Percentiles rank a stretch among this genome's conserved stretches.
phyloP scores from a whole-genome alignment of 495 filamentous ascomycete species.

The Choiromyces venosus region DNA sequence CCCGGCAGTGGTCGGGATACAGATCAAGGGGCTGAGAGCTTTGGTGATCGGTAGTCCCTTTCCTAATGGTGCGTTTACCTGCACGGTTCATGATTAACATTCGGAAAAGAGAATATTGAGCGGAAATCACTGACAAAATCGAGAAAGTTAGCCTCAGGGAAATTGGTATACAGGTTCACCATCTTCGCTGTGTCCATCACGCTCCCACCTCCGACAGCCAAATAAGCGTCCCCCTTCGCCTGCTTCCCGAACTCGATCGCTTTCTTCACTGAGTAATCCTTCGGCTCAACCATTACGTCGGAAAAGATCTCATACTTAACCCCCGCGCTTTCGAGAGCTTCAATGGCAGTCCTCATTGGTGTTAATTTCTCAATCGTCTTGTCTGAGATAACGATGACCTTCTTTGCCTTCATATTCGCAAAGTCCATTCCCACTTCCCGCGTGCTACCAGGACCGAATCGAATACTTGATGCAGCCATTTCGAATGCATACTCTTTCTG shows the following conservation, averaged over 20 bases:
- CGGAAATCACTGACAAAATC: conserved; percentile 59
- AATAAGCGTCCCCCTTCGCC: conserved; percentile 61
- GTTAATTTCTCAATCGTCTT: conserved; percentile 66
- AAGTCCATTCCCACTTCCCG: conserved; percentile 99
- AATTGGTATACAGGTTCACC: conserved; percentile 91
- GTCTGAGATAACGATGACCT: conserved; percentile 89
- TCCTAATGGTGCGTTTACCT: conserved; percentile 83
- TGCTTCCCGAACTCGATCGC: conserved; percentile 79
- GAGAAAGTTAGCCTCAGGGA: conserved; percentile 81
- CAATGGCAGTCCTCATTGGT: conserved; percentile 77
- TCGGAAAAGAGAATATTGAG: not conserved
- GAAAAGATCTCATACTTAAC: conserved; percentile 76
- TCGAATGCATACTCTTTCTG: conserved; percentile 98
- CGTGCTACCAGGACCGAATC: conserved; percentile 89
- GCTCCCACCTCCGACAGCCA: conserved; percentile 82
- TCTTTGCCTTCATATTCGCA: conserved; percentile 76
- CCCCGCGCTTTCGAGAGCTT: conserved; percentile 68
- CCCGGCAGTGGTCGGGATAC: conserved; percentile 90
- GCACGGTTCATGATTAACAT: not conserved
- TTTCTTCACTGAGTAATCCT: conserved; percentile 76
- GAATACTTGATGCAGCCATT: conserved; percentile 89
- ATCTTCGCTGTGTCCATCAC: conserved; percentile 97
- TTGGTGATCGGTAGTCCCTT: conserved; percentile 76
- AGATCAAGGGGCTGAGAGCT: conserved; percentile 75
- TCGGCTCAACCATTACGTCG: conserved; percentile 75